Evolutionary conservation across 495 filamentous ascomycete species (phyloP).

Genomic region (Hypoxylon fragiforme): DNA sequence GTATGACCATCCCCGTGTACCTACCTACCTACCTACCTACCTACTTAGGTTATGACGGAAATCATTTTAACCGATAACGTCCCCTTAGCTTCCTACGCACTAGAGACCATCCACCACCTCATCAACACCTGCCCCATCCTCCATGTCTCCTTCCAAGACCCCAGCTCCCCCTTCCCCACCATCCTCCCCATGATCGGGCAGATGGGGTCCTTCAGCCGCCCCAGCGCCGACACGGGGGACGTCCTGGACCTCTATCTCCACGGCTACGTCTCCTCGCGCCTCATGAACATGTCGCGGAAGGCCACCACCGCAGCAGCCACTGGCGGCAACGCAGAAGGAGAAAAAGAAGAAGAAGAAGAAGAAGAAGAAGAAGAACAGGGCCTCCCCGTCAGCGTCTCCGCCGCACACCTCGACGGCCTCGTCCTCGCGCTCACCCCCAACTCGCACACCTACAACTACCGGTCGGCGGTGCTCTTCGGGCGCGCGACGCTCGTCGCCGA

Average conservation of each 20-base stretch:
- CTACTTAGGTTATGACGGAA: too few relatives aligned
- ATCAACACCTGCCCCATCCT: conserved; percentile 76
- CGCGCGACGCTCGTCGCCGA: conserved; percentile 69
- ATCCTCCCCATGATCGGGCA: conserved; percentile 84
- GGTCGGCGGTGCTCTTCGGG: conserved; percentile 78
- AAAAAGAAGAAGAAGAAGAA: too few relatives aligned
- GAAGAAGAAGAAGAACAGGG: conserved; percentile 33
- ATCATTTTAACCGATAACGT: too few relatives aligned
- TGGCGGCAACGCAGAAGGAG: conserved; percentile 42
- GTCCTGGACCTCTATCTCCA: conserved; percentile 83
- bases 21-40: too few relatives aligned
- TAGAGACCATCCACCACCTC: conserved; percentile 75
- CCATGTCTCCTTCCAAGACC: conserved; percentile 78
- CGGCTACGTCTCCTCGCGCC: conserved; percentile 79
- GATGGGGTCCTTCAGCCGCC: conserved; percentile 71
- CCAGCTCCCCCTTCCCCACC: conserved; percentile 67
- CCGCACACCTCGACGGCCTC: conserved; percentile 70
- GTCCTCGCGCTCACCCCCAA: conserved; percentile 78
- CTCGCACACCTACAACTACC: conserved; percentile 86
- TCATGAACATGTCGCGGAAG: conserved; percentile 70
- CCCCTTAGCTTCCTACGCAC: conserved; percentile 75
- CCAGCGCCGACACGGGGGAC: conserved; percentile 64
- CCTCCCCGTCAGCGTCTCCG: conserved; percentile 67
- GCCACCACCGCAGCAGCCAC: conserved; percentile 22
- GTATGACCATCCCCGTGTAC: too few relatives aligned